A percentile compares a stretch with the other conserved stretches of the same genome.
Conservation (phyloP, 2,329 filamentous ascomycete species). For the Rachicladosporium sp. region DNA sequence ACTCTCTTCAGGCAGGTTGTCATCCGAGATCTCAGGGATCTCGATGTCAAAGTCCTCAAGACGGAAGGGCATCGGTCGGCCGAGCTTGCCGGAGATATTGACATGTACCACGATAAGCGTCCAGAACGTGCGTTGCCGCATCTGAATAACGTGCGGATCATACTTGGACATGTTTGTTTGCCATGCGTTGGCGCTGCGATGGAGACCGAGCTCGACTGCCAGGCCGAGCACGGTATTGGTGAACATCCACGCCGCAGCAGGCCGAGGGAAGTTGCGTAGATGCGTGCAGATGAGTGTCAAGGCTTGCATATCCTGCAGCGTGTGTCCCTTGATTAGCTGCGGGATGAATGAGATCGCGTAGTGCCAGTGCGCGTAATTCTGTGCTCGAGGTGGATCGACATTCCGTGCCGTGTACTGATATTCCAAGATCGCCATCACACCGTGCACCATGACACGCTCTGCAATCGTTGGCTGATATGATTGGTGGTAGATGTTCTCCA, state of each 20-base stretch:
- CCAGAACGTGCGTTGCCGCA: conserved; percentile 72
- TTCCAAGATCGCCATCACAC: conserved; percentile 67
- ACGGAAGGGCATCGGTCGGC: conserved; percentile 62
- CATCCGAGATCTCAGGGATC: conserved; percentile 57
- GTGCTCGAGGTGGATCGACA: conserved; percentile 45
- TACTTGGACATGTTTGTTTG: conserved; percentile 37
- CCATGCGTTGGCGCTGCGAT: conserved; percentile 56
- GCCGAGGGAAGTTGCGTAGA: conserved; percentile 66
- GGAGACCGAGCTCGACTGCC: conserved; percentile 63
- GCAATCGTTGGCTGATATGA: conserved; percentile 49
- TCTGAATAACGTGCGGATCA: conserved; percentile 54
- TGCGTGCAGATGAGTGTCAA: conserved; percentile 60
- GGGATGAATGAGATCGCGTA: conserved; percentile 59
- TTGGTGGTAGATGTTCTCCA: conserved; percentile 60
- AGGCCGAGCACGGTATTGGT: conserved; percentile 52
- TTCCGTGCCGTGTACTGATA: conserved; percentile 68
- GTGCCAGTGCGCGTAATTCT: conserved; percentile 68
- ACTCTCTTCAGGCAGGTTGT: conserved; percentile 55
- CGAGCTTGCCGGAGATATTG: conserved; percentile 62
- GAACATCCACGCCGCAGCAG: conserved; percentile 60
- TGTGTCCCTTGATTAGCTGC: conserved; percentile 49
- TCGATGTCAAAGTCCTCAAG: conserved; percentile 69
- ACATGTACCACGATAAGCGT: conserved; percentile 53
- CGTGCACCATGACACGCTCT: conserved; percentile 60
- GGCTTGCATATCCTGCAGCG: conserved; percentile 58